Evolutionary conservation across 192 early-diverging fungal species (phyloP).

Genomic region (Rhizophagus clarus): DNA sequence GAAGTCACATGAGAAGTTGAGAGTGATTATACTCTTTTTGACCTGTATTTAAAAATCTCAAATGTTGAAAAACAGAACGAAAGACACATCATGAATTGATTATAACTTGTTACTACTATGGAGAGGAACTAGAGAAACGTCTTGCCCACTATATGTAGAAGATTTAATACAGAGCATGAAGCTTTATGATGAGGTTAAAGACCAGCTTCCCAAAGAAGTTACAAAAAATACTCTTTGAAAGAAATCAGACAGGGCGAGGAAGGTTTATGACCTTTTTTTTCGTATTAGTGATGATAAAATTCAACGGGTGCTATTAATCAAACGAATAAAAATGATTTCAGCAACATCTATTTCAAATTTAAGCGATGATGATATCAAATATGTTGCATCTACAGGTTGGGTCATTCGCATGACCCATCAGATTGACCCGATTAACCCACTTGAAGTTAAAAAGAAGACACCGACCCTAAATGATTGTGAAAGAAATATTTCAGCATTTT

Average conservation of each 20-base stretch:
- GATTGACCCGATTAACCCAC: no score
- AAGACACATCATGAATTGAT: neutral
- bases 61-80: constrained; percentile 14
- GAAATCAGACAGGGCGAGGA: constrained; percentile 10
- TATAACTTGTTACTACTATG: neutral
- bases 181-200: neutral
- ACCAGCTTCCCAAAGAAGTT: constrained; percentile 6
- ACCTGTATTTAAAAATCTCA: neutral
- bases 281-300: no score
- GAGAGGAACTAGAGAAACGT: neutral
- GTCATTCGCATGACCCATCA: no score
- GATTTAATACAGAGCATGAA: neutral
- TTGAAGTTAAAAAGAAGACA: no score
- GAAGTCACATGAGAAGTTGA: neutral
- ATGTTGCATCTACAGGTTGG: no score
- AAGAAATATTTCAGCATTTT: no score
- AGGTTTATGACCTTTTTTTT: constrained; percentile 26
- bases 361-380: no score
- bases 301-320: neutral
- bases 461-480: no score
- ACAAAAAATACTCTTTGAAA: constrained; percentile 17
- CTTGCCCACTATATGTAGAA: neutral
- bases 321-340: no score
- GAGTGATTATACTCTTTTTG: neutral
- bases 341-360: no score